Percentiles rank a stretch among this genome's conserved stretches.
Conservation (phyloP, 176 grass and related monocot species). For the Bothriochloa decipiens region DNA sequence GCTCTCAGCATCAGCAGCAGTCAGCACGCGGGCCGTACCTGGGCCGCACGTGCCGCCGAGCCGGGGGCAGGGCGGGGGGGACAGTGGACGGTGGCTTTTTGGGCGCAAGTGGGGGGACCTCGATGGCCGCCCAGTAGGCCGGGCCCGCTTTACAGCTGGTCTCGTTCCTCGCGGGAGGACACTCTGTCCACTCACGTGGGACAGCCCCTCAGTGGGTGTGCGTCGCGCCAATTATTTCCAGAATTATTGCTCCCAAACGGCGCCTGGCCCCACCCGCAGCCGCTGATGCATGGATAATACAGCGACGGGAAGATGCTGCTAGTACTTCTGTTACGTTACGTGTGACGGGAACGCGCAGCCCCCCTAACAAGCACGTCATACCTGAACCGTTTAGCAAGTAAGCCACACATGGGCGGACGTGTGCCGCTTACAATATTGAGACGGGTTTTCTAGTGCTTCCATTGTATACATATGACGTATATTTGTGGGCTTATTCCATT, state of each 20-base stretch:
- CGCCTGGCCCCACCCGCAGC: conserved; percentile 14
- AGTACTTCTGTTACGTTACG: no score
- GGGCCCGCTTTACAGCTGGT: conserved; percentile 61
- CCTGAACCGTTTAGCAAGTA: background rate
- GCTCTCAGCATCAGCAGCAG: background rate
- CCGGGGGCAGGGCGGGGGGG: conserved; percentile 16
- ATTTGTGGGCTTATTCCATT: background rate
- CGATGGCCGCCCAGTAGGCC: conserved; percentile 4
- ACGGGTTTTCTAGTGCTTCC: no score
- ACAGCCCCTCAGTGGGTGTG: conserved; percentile 24
- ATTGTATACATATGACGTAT: background rate
- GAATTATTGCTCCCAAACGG: conserved; percentile 38
- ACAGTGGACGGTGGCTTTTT: conserved; percentile 69
- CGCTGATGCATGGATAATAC: background rate
- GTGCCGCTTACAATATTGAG: background rate
- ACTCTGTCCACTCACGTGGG: conserved; percentile 54
- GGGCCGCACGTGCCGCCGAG: conserved; percentile 51
- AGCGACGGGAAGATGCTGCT: background rate
- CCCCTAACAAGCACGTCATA: background rate
- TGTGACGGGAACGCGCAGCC: no score
- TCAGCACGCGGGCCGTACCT: conserved; percentile 45
- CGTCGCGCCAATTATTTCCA: conserved; percentile 46
- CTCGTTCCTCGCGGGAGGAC: conserved; percentile 10
- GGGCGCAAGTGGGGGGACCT: conserved; percentile 42
- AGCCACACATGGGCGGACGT: background rate